Conservation (phyloP, 129 eudicot species). For the Centrapalus pauciflorus region DNA sequence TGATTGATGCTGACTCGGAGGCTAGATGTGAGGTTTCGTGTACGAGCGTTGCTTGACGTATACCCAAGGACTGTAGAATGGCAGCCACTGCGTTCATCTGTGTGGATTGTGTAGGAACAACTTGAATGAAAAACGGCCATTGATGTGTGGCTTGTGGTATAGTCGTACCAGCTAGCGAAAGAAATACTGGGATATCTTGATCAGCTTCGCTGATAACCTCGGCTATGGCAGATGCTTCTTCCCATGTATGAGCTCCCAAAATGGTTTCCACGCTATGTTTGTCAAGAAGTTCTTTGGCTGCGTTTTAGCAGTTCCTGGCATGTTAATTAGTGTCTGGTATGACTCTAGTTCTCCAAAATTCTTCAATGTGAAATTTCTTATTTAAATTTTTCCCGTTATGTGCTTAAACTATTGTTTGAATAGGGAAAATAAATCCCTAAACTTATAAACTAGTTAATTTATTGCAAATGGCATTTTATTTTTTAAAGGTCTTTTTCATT, state of each 20-base stretch:
- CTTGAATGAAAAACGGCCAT: conserved; percentile 38
- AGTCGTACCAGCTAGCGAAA: conserved; percentile 31
- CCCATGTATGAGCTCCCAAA: conserved; percentile 48
- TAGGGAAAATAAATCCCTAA: too few relatives aligned
- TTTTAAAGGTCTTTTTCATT: too few relatives aligned
- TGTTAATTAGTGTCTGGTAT: neutral
- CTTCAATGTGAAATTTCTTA: neutral
- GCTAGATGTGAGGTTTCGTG: conserved; percentile 27
- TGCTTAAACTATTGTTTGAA: too few relatives aligned
- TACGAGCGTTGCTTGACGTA: conserved; percentile 21
- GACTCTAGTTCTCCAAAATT: neutral
- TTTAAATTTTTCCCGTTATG: too few relatives aligned
- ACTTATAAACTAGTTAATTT: too few relatives aligned
- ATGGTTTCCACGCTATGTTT: conserved; percentile 34
- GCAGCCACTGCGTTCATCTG: conserved; percentile 51
- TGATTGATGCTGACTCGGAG: conserved; percentile 1
- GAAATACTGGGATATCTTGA: conserved; percentile 24
- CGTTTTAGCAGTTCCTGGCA: neutral
- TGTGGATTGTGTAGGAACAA: conserved; percentile 17
- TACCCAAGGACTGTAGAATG: conserved; percentile 32
- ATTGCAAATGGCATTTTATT: too few relatives aligned
- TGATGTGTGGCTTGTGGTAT: conserved; percentile 23
- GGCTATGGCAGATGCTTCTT: conserved; percentile 40
- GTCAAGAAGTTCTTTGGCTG: conserved; percentile 18
- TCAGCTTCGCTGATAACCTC: conserved; percentile 22